Evolutionary conservation across 129 eudicot species (phyloP).

Genomic region (Artemisia argyi): DNA sequence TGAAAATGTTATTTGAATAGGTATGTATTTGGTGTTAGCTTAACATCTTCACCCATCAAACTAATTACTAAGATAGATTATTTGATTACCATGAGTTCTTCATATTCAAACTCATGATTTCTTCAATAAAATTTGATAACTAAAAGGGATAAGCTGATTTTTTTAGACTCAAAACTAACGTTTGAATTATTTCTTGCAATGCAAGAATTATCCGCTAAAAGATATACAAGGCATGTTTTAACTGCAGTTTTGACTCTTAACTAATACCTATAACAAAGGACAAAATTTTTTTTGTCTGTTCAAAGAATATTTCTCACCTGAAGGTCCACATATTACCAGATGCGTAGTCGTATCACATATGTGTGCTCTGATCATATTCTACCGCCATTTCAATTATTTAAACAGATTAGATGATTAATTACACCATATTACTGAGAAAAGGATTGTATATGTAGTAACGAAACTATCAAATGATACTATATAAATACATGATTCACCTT

Average conservation of each 20-base stretch:
- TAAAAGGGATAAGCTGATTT: neutral
- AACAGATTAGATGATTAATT: no score
- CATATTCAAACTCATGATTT: conserved; percentile 4
- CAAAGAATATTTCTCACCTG: no score
- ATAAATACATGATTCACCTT: neutral
- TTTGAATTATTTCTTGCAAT: conserved; percentile 8
- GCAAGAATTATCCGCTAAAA: neutral
- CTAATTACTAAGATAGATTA: neutral
- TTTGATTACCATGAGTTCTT: conserved; percentile 5
- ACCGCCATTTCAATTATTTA: no score
- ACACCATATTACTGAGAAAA: no score
- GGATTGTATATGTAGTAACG: neutral
- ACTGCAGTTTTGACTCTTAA: no score
- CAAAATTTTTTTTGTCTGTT: no score
- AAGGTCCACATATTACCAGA: no score
- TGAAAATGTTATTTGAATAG: neutral
- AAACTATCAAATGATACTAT: neutral
- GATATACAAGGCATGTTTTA: no score
- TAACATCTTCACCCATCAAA: neutral
- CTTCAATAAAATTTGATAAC: neutral
- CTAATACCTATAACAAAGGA: no score
- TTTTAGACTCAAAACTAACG: neutral
- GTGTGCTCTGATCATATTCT: no score
- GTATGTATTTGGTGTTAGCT: conserved; percentile 1
- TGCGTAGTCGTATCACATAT: no score